Evolutionary conservation across 768 basidiomycete genomes (phyloP), one percentile per base, ranked within the genome.

Genomic region (Boletus patriciae): DNA sequence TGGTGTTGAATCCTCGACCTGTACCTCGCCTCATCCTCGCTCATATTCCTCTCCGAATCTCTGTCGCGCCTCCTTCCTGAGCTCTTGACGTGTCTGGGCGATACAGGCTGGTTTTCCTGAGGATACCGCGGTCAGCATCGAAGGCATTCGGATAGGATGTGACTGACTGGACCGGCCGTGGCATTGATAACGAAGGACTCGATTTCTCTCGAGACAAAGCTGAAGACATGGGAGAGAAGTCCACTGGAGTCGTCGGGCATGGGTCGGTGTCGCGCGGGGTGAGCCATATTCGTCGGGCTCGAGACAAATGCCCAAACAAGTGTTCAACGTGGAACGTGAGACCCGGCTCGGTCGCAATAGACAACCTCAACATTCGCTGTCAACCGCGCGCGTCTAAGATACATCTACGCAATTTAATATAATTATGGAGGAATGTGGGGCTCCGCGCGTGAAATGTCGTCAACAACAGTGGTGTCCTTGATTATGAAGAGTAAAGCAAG

Each of bases 181-280:
- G 90, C 90, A 63, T 76, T 86, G 19, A 80, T 72, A 25, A 91
- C 78, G 68, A 92, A 92, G 12, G 84, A 83, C 45, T 83, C 83
- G 37, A 91, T 66, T 68, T 92, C 90, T 48, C 83, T 77, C 12
- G 88, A 83, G 6, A 92, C 81, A 67, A 85, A 89, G 68, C 74
- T 79, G 60, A 90, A 77, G 6, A 91, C 85, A 59, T 83, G 83
- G 1, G 85, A 82, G 21, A 89, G 62, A 3, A 87, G 63, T 41
- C 85, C 82, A 18, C 8, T n/a, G 25, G 64, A 41, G 15, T 52
- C 21, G 19, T 38, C 40, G 11, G 27, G 47, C 21, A 13, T 23
- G 11, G 41, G 60, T 50, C 59, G 59, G 15, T 31, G 59, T 33
- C 58, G 57, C 7, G 52, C 12, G 7, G 44, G 41, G 15, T 38